Evolutionary conservation across 345 rosid species (phyloP), one percentile per base, ranked within the genome.

Genomic region (Corymbia maculata): DNA sequence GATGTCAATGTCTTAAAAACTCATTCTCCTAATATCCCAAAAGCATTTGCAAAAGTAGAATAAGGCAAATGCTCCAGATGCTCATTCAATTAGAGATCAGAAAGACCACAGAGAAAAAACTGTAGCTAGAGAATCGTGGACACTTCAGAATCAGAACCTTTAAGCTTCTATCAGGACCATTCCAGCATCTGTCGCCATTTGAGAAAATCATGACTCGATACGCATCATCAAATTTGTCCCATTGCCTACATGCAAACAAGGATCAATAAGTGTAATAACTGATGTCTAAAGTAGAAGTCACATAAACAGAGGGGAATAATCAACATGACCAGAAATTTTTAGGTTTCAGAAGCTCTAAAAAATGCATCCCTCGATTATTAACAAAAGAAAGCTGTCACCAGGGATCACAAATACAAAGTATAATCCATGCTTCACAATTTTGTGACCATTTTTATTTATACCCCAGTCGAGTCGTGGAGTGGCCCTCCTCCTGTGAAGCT

Each of bases 131-230:
- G 13, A 36, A 75, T 64, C 75, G 13, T 64, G 75, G 36, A 75
- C 49, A 11, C 49, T 75, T 75, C 49, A 19, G 2, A 19, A 32
- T 52, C 66, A 53, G 64, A 52, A 95, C 99, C 98, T 94, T 97
- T 86, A 97, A 52, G 89, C 98, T 96, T 93, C 99, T 92, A 90
- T 95, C 97, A 9, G 99, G 99, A 88, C 99, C 99, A 90, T 97
- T 98, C 99, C 99, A 97, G 93, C 99, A 97, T 90, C 86, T 95
- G 22, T 95, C 99, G 5, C 99, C 99, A 89, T 92, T 95, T 88
- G 96, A 91, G 90, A 95, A 98, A 66, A 93, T 75, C 99, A 98
- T 94, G 88, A 68, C 57, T 15, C 90, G 91, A 92, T 95, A 93
- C 2, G 88, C 53, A 55, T 94, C 96, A 89, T 96, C 98, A 45